phyloP scores from a whole-genome alignment of 1,284 basidiomycete species.

The Ceratorhiza oryzae-sativae region DNA sequence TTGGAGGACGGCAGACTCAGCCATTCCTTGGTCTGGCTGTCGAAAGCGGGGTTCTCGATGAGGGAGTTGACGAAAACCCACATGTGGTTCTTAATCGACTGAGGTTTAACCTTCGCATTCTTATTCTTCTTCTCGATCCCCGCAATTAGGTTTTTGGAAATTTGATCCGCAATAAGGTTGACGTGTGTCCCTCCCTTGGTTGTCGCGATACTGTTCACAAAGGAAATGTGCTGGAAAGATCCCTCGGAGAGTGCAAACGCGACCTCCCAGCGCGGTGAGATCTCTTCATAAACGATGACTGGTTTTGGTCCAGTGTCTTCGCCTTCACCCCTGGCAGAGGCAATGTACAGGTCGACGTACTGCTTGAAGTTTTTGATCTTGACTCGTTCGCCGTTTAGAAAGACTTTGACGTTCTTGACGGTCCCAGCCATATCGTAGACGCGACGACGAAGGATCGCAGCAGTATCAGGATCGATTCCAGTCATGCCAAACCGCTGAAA shows the following conservation, averaged over 20 bases:
- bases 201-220: constrained; percentile 98
- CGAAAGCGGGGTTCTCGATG: constrained; percentile 97
- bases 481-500: constrained; percentile 93
- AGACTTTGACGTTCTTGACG: constrained; percentile 92
- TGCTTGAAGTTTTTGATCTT: constrained; percentile 97
- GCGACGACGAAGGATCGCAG: constrained; percentile 89
- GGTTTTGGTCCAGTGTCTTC: constrained; percentile 80
- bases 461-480: constrained; percentile 89
- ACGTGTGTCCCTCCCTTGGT: constrained; percentile 98
- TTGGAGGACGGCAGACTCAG: constrained; percentile 88
- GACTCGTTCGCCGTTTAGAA: constrained; percentile 89
- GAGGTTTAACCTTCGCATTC: constrained; percentile 87
- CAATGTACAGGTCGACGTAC: constrained; percentile 95
- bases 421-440: constrained; percentile 99
- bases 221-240: constrained; percentile 92
- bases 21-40: constrained; percentile 99
- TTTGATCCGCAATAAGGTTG: constrained; percentile 83
- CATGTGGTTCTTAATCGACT: constrained; percentile 97
- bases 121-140: constrained; percentile 97
- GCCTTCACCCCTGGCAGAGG: constrained; percentile 71
- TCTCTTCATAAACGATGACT: constrained; percentile 82
- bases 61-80: constrained; percentile 98
- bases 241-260: constrained; percentile 95
- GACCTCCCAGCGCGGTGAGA: constrained; percentile 90
- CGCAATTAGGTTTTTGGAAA: constrained; percentile 83